Conservation (phyloP, 306 rosid species). For the Mucuna pruriens region DNA sequence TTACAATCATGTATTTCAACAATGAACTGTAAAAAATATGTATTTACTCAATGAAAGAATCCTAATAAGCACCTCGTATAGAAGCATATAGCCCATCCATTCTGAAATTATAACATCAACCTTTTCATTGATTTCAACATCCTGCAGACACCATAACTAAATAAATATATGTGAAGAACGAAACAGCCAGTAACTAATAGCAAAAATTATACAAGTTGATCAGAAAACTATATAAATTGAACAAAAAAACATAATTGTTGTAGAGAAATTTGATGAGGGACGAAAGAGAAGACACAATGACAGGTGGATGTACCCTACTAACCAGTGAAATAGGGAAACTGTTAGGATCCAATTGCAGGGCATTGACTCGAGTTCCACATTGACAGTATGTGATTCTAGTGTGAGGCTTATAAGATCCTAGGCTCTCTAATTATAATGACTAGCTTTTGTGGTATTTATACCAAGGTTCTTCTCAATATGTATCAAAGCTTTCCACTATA, state of each 20-base stretch:
- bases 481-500: too few species aligned
- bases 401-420: too few species aligned
- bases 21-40: neutral
- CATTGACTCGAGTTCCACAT: too few species aligned
- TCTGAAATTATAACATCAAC: slow-evolving; percentile 87
- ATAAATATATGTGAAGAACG: neutral
- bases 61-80: slow-evolving; percentile 66
- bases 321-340: neutral
- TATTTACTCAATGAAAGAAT: neutral
- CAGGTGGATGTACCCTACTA: neutral
- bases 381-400: too few species aligned
- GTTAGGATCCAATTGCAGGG: too few species aligned
- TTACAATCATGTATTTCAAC: neutral
- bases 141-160: slow-evolving; percentile 54
- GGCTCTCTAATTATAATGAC: too few species aligned
- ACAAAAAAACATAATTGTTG: neutral
- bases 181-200: neutral
- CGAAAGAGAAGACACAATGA: neutral
- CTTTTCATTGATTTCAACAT: slow-evolving; percentile 69
- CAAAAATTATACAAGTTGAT: neutral
- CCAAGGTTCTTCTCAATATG: too few species aligned
- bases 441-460: too few species aligned
- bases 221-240: neutral
- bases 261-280: neutral
- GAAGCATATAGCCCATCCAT: slow-evolving; percentile 95